Evolutionary conservation across 2,329 filamentous ascomycete genomes (phyloP), one percentile per base, ranked within the genome.

Genomic region (Ceratocystis alfenasii): DNA sequence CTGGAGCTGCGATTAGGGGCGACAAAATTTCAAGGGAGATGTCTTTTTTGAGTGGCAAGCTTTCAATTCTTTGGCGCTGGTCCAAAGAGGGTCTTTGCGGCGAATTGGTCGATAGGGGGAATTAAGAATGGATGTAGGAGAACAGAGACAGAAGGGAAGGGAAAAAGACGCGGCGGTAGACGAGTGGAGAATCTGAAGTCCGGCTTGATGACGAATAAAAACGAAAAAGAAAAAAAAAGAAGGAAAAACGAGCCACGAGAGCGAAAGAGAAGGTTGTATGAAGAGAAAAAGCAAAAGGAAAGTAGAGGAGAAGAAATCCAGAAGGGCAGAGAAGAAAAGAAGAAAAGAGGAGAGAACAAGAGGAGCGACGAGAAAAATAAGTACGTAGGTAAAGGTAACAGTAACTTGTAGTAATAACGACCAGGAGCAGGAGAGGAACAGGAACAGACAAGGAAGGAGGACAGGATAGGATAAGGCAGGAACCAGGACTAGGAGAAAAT

Each of bases 11-110:
- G 44, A 64, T 64, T 53, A 64, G 62, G 62, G 62, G 62, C 46
- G 62, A 64, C 30, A 10, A 55, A 64, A 53, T 64, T 64, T 53
- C 62, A 64, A 64, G 62, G 62, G 62, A 64, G 17, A 53, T 30
- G 46, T n/a, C n/a, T 62, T 45, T 62, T 63, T 63, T 64, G 22
- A 41, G 62, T 55, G 62, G 62, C 62, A 17, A 59, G 55, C 28
- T 33, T 59, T 33, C 55, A 59, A n/a, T 36, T 17, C 15, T 41
- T 15, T 59, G 55, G 25, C 33, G 55, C 25, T 33, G 53, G 53
- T 33, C 53, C 25, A 30, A 33, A 36, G 28, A 59, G 55, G 55
- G 28, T 59, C 55, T 59, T 59, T 59, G 55, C 28, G 62, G 62
- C 62, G 62, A 44, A 53, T 55, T 41, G 46, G 30, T 55, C 55